Base-by-base conservation (phyloP, 1,284 basidiomycete species). In the Tetrapyrgos nigripes region DNA sequence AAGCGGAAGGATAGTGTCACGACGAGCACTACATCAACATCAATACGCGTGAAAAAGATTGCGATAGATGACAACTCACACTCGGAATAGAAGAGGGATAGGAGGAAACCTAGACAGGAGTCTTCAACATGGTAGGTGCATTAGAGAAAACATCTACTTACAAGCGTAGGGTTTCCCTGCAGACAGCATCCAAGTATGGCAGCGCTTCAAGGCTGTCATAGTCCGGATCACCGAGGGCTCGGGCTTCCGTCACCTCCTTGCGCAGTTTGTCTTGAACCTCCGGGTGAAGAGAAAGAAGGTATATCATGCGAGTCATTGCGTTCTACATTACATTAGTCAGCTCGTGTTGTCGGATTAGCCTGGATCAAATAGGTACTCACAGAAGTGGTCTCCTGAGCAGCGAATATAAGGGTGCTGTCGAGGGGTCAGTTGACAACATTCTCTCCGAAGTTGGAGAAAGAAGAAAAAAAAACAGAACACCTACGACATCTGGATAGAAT, bases 401-500 rank as follows among this genome's bases (percentile, higher is more conserved):
- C 48, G 31, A 50, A 50, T 14, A 50, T 50, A 4, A 50, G 48
- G 19, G 31, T 50, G 26, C 14, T 50, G 27, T 19, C 46, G 27
- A 23, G 17, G 21, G 21, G 26, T 19, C 43, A 45, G 26, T 19
- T 45, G 43, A 11, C 10, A 45, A 45, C 43, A 9, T 45, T n/a
- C 46, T 17, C 17, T 23, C 23, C 28, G 17, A 10, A 5, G 46
- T 31, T n/a, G 19, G n/a, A 19, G 27, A 50, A n/a, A n/a, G 27
- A 28, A 10, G 19, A 21, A 29, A 11, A 17, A 29, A n/a, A n/a
- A 17, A 28, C 19, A 48, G 31, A 14, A n/a, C 19, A 40, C 37
- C 48, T 55, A 62, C 58, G 65, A 58, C 56, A 61, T 54, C 53
- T 40, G 19, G 8, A 33, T 8, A 33, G 8, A 33, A 14, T 8